Evolutionary conservation across 129 eudicot genomes (phyloP).

Genomic region (Flaveria sonorensis): DNA sequence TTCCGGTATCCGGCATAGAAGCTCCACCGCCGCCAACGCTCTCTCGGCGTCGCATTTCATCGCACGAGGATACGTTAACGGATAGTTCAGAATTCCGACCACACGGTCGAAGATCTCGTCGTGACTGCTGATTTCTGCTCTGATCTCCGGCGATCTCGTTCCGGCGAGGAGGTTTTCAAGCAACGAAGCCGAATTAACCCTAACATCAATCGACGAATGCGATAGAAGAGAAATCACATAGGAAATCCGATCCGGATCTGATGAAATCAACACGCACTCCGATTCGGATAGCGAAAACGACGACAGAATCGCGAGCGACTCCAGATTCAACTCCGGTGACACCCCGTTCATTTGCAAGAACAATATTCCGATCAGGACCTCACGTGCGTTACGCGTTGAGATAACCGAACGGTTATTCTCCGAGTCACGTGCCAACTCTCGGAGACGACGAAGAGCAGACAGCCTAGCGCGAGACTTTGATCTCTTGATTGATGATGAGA

Average conservation of each 20-base stretch:
- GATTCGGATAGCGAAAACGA: conserved; percentile 58
- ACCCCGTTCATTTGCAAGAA: conserved; percentile 34
- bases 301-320: conserved; percentile 62
- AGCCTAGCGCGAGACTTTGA: conserved; percentile 41
- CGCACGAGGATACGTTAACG: conserved; percentile 70
- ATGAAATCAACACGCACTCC: conserved; percentile 50
- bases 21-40: conserved; percentile 86
- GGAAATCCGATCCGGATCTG: conserved; percentile 50
- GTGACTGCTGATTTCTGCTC: conserved; percentile 54
- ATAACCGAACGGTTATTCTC: conserved; percentile 75
- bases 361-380: conserved; percentile 40
- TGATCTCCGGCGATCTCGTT: conserved; percentile 66
- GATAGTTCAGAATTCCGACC: conserved; percentile 52
- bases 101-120: conserved; percentile 66
- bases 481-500: conserved; percentile 23
- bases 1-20: conserved; percentile 69
- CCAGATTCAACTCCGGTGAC: conserved; percentile 55
- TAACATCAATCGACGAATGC: conserved; percentile 69
- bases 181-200: conserved; percentile 76
- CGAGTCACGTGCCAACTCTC: conserved; percentile 80
- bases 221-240: conserved; percentile 56
- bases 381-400: conserved; percentile 50
- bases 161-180: conserved; percentile 68
- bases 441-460: conserved; percentile 58
- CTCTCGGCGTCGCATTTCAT: conserved; percentile 86